Evolutionary conservation across 2,329 filamentous ascomycete genomes (phyloP).

Genomic region (Fusarium palustre): DNA sequence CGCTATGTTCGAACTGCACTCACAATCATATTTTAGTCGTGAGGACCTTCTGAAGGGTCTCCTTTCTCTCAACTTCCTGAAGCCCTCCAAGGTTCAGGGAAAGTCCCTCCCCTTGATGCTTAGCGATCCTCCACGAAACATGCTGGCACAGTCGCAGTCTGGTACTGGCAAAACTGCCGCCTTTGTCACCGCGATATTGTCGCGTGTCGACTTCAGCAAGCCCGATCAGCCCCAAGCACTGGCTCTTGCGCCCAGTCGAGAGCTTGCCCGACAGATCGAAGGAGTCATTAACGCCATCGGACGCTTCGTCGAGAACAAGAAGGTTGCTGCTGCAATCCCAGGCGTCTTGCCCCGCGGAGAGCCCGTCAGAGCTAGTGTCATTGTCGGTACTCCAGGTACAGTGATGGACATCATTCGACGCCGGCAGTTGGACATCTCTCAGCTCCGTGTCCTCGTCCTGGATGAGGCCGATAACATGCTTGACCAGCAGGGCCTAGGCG

Average conservation of each 20-base stretch:
- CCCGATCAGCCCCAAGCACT: conserved; percentile 83
- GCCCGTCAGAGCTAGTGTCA: conserved; percentile 78
- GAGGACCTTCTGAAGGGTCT: conserved; percentile 79
- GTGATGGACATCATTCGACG: conserved; percentile 87
- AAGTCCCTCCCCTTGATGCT: conserved; percentile 91
- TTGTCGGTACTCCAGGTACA: conserved; percentile 95
- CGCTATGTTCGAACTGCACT: conserved; percentile 5
- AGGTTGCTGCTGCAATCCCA: conserved; percentile 85
- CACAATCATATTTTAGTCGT: conserved; percentile 45
- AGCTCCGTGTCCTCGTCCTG: conserved; percentile 85
- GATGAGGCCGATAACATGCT: conserved; percentile 99
- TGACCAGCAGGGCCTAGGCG: conserved; percentile 92
- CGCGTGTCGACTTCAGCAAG: conserved; percentile 80
- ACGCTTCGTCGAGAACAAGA: conserved; percentile 80
- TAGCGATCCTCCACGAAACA: conserved; percentile 85
- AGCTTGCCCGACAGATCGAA: conserved; percentile 94
- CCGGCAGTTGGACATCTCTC: conserved; percentile 76
- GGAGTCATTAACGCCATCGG: conserved; percentile 87
- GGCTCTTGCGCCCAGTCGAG: conserved; percentile 90
- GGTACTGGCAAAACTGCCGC: conserved; percentile 98
- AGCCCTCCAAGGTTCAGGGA: conserved; percentile 98
- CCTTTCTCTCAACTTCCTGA: conserved; percentile 85
- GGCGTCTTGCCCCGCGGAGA: conserved; percentile 76
- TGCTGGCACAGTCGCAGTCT: conserved; percentile 99
- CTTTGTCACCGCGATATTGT: conserved; percentile 92